These are phyloP conservation scores for Punica granatum DNA, from an alignment of 345 rosid species.

Conservation along the genomic window DNA sequence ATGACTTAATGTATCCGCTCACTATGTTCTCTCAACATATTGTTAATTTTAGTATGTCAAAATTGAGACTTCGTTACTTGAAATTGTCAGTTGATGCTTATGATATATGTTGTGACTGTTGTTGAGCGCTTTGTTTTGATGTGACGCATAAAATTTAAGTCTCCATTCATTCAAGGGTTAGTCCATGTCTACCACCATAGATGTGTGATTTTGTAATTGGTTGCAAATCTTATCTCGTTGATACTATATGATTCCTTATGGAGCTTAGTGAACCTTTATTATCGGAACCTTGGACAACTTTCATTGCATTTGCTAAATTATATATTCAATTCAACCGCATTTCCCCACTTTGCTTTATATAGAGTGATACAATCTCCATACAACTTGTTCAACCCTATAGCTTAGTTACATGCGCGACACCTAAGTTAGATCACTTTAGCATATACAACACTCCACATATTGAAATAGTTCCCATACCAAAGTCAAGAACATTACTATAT, in stretches of 20 bases:
- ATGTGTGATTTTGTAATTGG: not conserved
- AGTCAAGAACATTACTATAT: not conserved
- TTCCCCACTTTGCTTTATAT: not conserved
- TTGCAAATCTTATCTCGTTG: not conserved
- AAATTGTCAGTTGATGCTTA: no score
- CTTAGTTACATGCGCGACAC: slow-evolving; percentile 9
- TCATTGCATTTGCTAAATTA: no score
- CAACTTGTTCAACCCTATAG: not conserved
- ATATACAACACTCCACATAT: not conserved
- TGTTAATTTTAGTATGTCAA: no score
- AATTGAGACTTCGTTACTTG: no score
- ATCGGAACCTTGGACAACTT: no score
- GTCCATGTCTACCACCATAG: no score
- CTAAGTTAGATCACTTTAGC: not conserved
- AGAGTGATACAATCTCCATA: not conserved
- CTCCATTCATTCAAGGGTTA: not conserved
- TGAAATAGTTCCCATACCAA: not conserved
- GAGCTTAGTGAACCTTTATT: not conserved
- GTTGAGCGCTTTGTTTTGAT: no score
- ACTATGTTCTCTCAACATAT: no score
- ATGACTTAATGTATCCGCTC: no score
- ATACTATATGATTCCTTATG: not conserved
- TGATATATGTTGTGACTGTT: no score
- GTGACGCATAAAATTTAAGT: no score
- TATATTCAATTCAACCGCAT: not conserved